Conservation (phyloP, 2,329 filamentous ascomycete species). For the Acrocalymma vagum region DNA sequence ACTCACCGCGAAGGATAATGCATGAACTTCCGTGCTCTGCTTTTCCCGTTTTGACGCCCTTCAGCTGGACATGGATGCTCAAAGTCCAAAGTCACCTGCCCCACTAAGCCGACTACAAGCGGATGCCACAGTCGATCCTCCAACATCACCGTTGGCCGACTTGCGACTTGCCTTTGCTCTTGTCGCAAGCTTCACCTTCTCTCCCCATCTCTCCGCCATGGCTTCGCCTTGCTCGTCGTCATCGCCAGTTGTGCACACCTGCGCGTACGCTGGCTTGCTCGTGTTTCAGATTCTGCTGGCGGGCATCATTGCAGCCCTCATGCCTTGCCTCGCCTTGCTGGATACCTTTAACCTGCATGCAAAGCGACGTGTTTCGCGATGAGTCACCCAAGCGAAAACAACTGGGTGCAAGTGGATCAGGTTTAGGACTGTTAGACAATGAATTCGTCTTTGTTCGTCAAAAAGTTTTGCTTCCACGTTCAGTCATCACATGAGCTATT, state of each 20-base stretch:
- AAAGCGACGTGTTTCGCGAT: slow-evolving; percentile 40
- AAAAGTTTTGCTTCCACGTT: too few relatives aligned
- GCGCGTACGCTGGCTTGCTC: slow-evolving; percentile 26
- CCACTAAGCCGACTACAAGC: slow-evolving; percentile 31
- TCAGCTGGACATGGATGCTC: slow-evolving; percentile 48
- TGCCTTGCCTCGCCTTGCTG: slow-evolving; percentile 11
- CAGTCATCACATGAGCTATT: slow-evolving; percentile 12
- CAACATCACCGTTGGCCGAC: slow-evolving; percentile 3
- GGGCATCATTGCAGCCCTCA: slow-evolving; percentile 19
- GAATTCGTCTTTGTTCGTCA: too few relatives aligned
- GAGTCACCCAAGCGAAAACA: slow-evolving; percentile 39
- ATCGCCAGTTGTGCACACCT: slow-evolving; percentile 25
- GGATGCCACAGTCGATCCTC: slow-evolving; percentile 10
- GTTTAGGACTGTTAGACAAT: too few relatives aligned
- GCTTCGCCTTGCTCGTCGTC: slow-evolving; percentile 22
- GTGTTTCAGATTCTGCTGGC: slow-evolving; percentile 42
- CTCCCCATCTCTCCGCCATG: slow-evolving; percentile 14
- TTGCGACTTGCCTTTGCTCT: slow-evolving; percentile 3
- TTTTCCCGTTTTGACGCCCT: slow-evolving; percentile 15
- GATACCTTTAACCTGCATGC: slow-evolving; percentile 35
- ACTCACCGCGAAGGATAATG: slow-evolving; percentile 15
- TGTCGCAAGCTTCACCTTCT: slow-evolving; percentile 16
- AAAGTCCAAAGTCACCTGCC: slow-evolving; percentile 18
- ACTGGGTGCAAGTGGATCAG: slow-evolving; percentile 14
- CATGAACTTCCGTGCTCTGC: slow-evolving; percentile 29